Evolutionary conservation across 2,329 filamentous ascomycete species (phyloP).

Genomic region (Metarhizium brunneum): DNA sequence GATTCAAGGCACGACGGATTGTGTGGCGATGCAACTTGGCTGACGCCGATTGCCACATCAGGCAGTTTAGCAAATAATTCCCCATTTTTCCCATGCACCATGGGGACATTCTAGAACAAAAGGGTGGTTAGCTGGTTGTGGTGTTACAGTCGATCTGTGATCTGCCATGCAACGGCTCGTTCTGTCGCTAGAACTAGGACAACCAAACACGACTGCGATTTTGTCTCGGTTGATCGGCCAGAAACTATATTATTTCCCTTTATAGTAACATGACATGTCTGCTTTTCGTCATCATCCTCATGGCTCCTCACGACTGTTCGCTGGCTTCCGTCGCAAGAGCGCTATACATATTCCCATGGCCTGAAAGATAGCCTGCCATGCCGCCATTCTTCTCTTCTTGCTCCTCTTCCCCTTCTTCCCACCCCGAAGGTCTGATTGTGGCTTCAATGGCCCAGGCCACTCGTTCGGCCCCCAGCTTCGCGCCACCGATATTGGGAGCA

Average conservation of each 20-base stretch:
- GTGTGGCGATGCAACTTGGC: background rate
- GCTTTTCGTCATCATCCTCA: background rate
- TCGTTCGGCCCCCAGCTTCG: slow-evolving; percentile 62
- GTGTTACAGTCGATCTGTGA: too few species aligned
- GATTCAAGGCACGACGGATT: background rate
- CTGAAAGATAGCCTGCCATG: slow-evolving; percentile 21
- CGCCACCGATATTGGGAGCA: slow-evolving; percentile 65
- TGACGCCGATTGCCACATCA: too few species aligned
- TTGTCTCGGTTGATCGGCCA: too few species aligned
- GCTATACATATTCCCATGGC: slow-evolving; percentile 27
- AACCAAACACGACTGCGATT: too few species aligned
- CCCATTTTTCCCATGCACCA: too few species aligned
- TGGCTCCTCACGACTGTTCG: background rate
- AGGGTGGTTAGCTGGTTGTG: too few species aligned
- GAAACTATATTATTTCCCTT: too few species aligned
- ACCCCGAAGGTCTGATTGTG: slow-evolving; percentile 20
- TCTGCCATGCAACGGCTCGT: too few species aligned
- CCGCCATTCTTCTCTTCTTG: background rate
- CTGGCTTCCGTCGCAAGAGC: slow-evolving; percentile 11
- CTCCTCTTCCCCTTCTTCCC: slow-evolving; percentile 1
- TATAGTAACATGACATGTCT: too few species aligned
- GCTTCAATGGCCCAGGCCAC: slow-evolving; percentile 63
- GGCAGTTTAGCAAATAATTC: too few species aligned
- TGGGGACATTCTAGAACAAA: too few species aligned
- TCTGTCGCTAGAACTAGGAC: too few species aligned